Base-by-base conservation (phyloP, 225 moss, liverwort and hornwort species). In the Physcomitrium patens region DNA sequence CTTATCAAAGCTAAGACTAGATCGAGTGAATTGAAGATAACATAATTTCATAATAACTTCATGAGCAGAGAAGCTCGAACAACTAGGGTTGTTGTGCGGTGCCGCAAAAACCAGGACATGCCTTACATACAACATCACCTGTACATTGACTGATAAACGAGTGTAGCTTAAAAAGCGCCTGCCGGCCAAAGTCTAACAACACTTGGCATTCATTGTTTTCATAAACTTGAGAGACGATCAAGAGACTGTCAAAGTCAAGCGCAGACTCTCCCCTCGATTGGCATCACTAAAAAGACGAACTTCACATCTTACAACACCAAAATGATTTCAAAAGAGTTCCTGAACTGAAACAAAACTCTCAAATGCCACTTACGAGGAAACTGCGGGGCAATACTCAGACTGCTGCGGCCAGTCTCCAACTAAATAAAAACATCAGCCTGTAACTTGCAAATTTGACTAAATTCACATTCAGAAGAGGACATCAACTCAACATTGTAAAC, bases 241-340 rank as follows among this genome's bases (percentile, higher is more conserved):
- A 37, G 9, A 53, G 24, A 78, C 26, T 82, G 70, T 41, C 54
- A 48, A 7, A 67, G 42, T 60, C 7, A 48, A 23, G 27, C 16
- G 53, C 31, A 37, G 43, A 46, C 23, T 65, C 52, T 54, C 48
- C 49, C 56, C 63, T 79, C 50, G 56, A 56, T 57, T 57, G 44
- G 31, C 4, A 37, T 1, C 31, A 37, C 31, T 3, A 1, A 37
- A 37, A 37, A 37, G 31, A 37, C 31, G 7, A 42, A 26, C 44
- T 31, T 45, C 62, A 77, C 14, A 19, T 24, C 19, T 61, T 20
- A 16, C 4, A 54, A 22, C 44, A 43, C 52, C 51, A 60, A 26
- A 45, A 50, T 67, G 49, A 37, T 4, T 37, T 4, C 31, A 37
- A 37, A 4, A 37, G 1, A 77, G 72, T 47, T 48, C 67, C 17